Conservation (phyloP, 2,329 filamentous ascomycete species). For the Talaromyces amestolkiae region DNA sequence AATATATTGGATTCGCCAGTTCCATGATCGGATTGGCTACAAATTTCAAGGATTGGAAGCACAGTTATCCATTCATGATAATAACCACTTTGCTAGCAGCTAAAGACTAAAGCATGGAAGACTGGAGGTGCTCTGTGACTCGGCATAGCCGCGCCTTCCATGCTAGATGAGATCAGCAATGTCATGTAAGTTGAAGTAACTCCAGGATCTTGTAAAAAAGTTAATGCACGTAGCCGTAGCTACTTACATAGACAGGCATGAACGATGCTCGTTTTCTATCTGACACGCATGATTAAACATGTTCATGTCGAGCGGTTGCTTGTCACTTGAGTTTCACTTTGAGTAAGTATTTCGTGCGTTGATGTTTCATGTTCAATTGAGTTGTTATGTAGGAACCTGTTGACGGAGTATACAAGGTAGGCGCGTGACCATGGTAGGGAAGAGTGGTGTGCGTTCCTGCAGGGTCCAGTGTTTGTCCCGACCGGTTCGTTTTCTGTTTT, state of each 20-base stretch:
- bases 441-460: not conserved
- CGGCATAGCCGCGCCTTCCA: not conserved
- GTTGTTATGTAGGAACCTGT: not conserved
- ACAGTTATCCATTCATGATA: not conserved
- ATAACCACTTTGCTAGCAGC: not conserved
- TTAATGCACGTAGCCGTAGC: constrained; percentile 8
- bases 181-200: not conserved
- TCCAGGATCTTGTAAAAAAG: constrained; percentile 6
- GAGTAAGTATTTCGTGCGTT: not conserved
- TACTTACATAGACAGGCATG: constrained; percentile 9
- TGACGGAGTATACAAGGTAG: not conserved
- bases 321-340: not conserved
- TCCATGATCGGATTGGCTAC: not conserved
- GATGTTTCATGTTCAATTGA: not conserved
- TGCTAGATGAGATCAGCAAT: constrained; percentile 1
- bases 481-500: not conserved
- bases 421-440: not conserved
- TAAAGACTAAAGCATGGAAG: not conserved
- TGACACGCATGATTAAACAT: constrained; percentile 2
- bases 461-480: not conserved
- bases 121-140: not conserved
- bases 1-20: not conserved
- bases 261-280: not conserved
- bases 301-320: not conserved
- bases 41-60: not conserved